phyloP scores from a whole-genome alignment of 148 eudicot genomes.

The Spergularia bocconei region DNA sequence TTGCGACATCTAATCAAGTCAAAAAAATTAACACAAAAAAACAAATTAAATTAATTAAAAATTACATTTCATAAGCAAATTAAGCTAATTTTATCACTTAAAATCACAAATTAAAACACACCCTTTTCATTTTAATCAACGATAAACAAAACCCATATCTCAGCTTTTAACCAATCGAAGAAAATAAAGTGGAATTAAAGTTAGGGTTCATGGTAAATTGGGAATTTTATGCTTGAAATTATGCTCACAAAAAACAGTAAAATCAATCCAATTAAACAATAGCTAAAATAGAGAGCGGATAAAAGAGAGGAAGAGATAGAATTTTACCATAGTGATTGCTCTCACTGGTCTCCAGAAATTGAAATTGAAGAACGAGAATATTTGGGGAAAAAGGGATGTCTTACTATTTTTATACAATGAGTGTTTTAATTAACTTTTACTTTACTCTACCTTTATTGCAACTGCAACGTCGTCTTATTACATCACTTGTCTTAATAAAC shows the following conservation, averaged over 20 bases:
- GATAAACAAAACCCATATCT: not conserved
- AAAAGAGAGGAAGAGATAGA: constrained; percentile 5
- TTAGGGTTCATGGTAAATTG: constrained; percentile 3
- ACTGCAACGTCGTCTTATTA: too few relatives aligned
- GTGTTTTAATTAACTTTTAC: too few relatives aligned
- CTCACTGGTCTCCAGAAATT: not conserved
- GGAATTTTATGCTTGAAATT: not conserved
- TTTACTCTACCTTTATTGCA: too few relatives aligned
- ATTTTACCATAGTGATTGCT: not conserved
- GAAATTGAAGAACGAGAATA: not conserved
- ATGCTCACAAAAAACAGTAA: not conserved
- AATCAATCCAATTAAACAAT: not conserved
- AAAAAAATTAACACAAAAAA: constrained; percentile 7
- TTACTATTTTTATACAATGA: too few relatives aligned
- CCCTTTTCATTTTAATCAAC: not conserved
- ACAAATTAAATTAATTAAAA: not conserved
- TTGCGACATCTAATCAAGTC: constrained; percentile 38
- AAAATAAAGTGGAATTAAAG: not conserved
- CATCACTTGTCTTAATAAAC: too few relatives aligned
- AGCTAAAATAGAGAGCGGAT: not conserved
- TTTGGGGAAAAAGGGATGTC: not conserved
- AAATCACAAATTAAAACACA: not conserved
- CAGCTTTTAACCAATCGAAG: too few relatives aligned
- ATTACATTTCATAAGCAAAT: not conserved
- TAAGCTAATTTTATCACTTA: not conserved